Evolutionary conservation across 768 basidiomycete species (phyloP).

Genomic region (Trametes gibbosa): DNA sequence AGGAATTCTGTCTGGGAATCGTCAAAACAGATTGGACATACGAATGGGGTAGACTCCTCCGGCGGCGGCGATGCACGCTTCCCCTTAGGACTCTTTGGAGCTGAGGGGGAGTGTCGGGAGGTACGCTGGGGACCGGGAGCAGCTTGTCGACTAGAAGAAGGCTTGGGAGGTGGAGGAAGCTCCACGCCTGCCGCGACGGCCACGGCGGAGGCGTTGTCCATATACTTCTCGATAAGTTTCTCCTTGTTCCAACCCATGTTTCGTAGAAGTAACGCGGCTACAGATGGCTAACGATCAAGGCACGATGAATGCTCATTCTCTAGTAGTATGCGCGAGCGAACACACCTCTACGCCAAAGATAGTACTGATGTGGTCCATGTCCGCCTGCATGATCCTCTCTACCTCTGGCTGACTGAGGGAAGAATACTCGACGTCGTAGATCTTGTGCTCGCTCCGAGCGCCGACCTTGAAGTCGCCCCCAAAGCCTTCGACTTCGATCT

Average conservation of each 20-base stretch:
- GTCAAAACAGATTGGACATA: slow-evolving; percentile 94
- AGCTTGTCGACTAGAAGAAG: slow-evolving; percentile 36
- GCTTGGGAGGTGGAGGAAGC: slow-evolving; percentile 36
- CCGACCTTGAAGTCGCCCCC: slow-evolving; percentile 62
- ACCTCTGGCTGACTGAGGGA: slow-evolving; percentile 70
- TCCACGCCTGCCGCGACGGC: slow-evolving; percentile 74
- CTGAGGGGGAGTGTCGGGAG: slow-evolving; percentile 26
- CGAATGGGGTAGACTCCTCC: slow-evolving; percentile 53
- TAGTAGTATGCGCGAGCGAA: slow-evolving; percentile 20
- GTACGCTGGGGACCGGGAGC: slow-evolving; percentile 27
- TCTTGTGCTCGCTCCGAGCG: slow-evolving; percentile 55
- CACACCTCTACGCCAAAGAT: slow-evolving; percentile 89
- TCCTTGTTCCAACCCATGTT: slow-evolving; percentile 95
- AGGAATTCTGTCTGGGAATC: slow-evolving; percentile 62
- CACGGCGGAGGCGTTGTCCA: slow-evolving; percentile 81
- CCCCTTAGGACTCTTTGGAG: slow-evolving; percentile 27
- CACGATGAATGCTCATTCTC: not conserved
- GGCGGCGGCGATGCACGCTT: slow-evolving; percentile 29
- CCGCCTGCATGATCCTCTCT: slow-evolving; percentile 71
- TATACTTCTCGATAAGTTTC: slow-evolving; percentile 92
- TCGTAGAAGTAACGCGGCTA: slow-evolving; percentile 77
- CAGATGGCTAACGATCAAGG: slow-evolving; percentile 47
- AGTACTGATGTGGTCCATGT: slow-evolving; percentile 83
- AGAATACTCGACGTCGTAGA: slow-evolving; percentile 86
- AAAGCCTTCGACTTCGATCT: slow-evolving; percentile 67